Percentiles rank a stretch among this genome's conserved stretches.
Conservation (phyloP, 2,329 filamentous ascomycete species). For the Xenoacremonium recifei region DNA sequence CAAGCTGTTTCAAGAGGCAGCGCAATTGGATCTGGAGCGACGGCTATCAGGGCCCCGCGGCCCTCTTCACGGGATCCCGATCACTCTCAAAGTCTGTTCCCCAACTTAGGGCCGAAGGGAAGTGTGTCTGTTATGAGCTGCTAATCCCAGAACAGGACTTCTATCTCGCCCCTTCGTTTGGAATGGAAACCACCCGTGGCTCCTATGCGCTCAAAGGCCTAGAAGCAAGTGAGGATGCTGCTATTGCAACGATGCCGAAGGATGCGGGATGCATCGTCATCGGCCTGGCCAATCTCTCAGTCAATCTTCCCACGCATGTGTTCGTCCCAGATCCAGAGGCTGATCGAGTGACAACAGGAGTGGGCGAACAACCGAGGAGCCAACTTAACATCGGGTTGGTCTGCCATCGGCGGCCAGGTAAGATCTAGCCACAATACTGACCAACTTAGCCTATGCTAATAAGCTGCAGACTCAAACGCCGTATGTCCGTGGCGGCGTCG, state of each 20-base stretch:
- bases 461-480: constrained; percentile 12
- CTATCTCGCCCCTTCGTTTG: neutral
- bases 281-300: constrained; percentile 25
- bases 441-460: neutral
- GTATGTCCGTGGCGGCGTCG: constrained; percentile 15
- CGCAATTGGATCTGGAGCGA: constrained; percentile 2
- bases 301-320: constrained; percentile 1
- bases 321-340: neutral
- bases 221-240: constrained; percentile 1
- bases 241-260: constrained; percentile 2
- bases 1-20: neutral
- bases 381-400: constrained; percentile 19
- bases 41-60: neutral
- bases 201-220: constrained; percentile 5
- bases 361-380: constrained; percentile 3
- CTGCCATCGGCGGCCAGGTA: constrained; percentile 19
- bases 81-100: constrained; percentile 3
- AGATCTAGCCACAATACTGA: neutral
- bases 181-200: constrained; percentile 2
- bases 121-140: neutral
- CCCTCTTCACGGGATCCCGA: constrained; percentile 4
- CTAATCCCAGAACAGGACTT: neutral
- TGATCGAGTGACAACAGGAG: constrained; percentile 3
- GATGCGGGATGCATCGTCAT: constrained; percentile 17
- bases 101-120: neutral